Percentiles rank a stretch among this genome's conserved stretches.
phyloP scores from a whole-genome alignment of 768 basidiomycete genomes.

The Lentinus brumalis region DNA sequence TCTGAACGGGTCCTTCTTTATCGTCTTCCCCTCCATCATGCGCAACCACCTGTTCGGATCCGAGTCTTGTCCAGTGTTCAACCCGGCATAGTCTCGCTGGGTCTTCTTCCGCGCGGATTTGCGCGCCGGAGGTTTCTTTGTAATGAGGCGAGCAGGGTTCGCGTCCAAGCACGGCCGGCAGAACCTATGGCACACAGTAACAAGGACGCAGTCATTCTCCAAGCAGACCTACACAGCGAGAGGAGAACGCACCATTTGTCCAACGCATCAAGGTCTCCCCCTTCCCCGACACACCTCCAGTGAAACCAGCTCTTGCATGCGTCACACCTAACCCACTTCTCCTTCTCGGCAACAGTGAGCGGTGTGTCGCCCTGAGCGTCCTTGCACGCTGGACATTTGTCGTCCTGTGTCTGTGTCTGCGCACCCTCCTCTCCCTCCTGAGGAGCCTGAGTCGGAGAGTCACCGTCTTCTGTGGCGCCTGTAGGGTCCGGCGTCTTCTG shows the following conservation, averaged over 20 bases:
- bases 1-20: conserved; percentile 64
- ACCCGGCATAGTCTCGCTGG: conserved; percentile 76
- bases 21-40: conserved; percentile 67
- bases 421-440: conserved; percentile 26
- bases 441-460: conserved; percentile 5
- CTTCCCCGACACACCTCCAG: conserved; percentile 76
- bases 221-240: conserved; percentile 11
- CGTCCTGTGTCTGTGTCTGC: conserved; percentile 14
- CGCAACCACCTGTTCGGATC: conserved; percentile 70
- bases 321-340: conserved; percentile 84
- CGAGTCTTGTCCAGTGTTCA: conserved; percentile 64
- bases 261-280: conserved; percentile 62
- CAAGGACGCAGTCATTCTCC: background rate
- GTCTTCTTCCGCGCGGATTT: conserved; percentile 79
- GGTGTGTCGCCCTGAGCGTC: conserved; percentile 32
- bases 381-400: conserved; percentile 56
- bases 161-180: conserved; percentile 63
- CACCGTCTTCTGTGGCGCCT: conserved; percentile 19
- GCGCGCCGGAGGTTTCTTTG: conserved; percentile 74
- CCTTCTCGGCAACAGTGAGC: conserved; percentile 51
- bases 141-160: conserved; percentile 65
- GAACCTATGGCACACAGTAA: conserved; percentile 50
- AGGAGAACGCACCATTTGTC: conserved; percentile 69
- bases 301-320: conserved; percentile 83
- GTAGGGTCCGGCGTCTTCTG: conserved; percentile 36